phyloP scores from a whole-genome alignment of 306 rosid species.

The Pyrus communis region DNA sequence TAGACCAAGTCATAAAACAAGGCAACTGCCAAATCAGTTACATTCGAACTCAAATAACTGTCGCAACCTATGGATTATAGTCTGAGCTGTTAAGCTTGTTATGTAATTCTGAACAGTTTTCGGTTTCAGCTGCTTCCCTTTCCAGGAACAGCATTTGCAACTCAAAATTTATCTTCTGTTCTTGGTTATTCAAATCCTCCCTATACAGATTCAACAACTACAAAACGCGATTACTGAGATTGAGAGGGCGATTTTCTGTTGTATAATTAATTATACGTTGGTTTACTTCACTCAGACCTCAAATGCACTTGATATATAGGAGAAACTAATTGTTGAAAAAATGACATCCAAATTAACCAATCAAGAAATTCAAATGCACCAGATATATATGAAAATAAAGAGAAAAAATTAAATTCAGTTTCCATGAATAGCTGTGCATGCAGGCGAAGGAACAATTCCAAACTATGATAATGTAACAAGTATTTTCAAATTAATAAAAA shows the following conservation, averaged over 20 bases:
- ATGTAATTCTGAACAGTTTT: no score
- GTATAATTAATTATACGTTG: background rate
- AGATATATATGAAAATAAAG: background rate
- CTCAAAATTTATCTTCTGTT: no score
- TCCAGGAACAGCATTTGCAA: background rate
- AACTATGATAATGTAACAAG: background rate
- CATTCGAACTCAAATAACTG: no score
- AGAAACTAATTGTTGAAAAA: background rate
- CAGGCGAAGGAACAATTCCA: background rate
- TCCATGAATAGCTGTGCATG: conserved; percentile 3
- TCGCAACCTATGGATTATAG: no score
- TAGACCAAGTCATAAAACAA: no score
- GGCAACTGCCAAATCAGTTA: no score
- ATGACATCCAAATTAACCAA: background rate
- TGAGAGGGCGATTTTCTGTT: background rate
- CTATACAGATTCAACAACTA: background rate
- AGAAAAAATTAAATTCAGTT: background rate
- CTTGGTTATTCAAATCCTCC: no score
- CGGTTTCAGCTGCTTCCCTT: background rate
- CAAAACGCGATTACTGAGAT: background rate
- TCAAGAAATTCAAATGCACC: background rate
- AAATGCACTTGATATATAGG: background rate
- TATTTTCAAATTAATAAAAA: background rate
- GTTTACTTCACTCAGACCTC: background rate
- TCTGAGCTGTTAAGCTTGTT: no score